Evolutionary conservation across 108 stramenopile species (phyloP).

Genomic region (Nitzschia palea): DNA sequence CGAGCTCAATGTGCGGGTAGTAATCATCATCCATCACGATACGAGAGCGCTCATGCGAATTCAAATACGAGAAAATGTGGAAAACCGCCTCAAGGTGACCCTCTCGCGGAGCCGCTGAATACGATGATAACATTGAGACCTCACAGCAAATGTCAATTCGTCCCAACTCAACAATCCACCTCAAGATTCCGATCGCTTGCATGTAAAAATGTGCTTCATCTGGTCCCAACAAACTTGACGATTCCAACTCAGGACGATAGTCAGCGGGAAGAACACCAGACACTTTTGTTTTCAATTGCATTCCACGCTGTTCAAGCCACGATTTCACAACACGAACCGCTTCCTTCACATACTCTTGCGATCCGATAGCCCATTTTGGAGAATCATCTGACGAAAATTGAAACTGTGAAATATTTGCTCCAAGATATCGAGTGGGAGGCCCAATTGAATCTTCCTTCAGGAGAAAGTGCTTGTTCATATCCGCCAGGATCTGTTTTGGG

Average conservation of each 20-base stretch:
- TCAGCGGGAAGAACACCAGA: constrained; percentile 22
- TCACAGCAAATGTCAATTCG: constrained; percentile 40
- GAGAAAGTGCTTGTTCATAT: constrained; percentile 6
- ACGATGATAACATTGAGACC: constrained; percentile 40
- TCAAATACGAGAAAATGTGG: constrained; percentile 28
- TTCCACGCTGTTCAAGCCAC: constrained; percentile 16
- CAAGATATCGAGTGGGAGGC: constrained; percentile 35
- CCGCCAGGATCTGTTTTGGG: constrained; percentile 4
- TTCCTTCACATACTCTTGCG: constrained; percentile 26
- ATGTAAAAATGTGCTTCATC: constrained; percentile 3
- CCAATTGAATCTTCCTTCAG: constrained; percentile 21
- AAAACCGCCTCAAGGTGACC: constrained; percentile 38
- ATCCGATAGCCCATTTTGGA: constrained; percentile 28
- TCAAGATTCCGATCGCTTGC: constrained; percentile 32
- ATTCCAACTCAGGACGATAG: constrained; percentile 15
- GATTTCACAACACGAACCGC: constrained; percentile 30
- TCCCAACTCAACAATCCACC: constrained; percentile 50
- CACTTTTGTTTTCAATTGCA: constrained; percentile 16
- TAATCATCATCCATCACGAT: constrained; percentile 39
- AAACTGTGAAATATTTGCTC: constrained; percentile 11
- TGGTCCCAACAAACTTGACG: neutral
- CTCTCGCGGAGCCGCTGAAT: constrained; percentile 36
- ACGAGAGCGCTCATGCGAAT: constrained; percentile 10
- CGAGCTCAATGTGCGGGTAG: constrained; percentile 15
- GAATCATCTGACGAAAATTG: constrained; percentile 9